Percentiles rank a stretch among this genome's conserved stretches.
phyloP scores from a whole-genome alignment of 1,284 basidiomycete genomes.

The Chondrostereum purpureum region DNA sequence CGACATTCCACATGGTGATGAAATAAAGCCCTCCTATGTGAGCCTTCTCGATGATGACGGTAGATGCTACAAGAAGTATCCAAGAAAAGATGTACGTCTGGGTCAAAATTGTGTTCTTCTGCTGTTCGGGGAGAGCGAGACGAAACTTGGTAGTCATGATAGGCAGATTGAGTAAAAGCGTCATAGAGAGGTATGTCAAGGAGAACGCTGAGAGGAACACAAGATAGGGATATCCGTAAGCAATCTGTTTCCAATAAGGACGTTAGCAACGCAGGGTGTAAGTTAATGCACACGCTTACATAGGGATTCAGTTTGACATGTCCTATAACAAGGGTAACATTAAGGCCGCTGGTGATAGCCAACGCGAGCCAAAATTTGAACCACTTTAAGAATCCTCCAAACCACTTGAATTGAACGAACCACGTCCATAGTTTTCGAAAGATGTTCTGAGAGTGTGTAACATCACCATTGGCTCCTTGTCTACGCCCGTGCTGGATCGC shows the following conservation, averaged over 20 bases:
- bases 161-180: conserved; percentile 31
- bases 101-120: conserved; percentile 37
- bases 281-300: conserved; percentile 35
- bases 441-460: conserved; percentile 5
- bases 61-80: conserved; percentile 46
- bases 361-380: conserved; percentile 57
- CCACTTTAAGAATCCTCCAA: conserved; percentile 34
- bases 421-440: conserved; percentile 13
- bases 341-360: conserved; percentile 34
- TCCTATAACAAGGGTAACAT: conserved; percentile 40
- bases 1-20: conserved; percentile 49
- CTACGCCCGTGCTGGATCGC: conserved; percentile 19
- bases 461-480: conserved; percentile 14
- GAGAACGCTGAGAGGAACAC: conserved; percentile 45
- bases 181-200: conserved; percentile 43
- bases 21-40: conserved; percentile 51
- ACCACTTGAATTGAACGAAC: conserved; percentile 15
- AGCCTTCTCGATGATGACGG: conserved; percentile 34
- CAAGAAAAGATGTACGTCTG: conserved; percentile 52
- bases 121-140: conserved; percentile 24
- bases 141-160: conserved; percentile 14
- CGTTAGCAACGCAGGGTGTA: background rate
- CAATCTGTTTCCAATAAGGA: conserved; percentile 35
- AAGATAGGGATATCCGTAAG: conserved; percentile 50
- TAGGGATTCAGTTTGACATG: conserved; percentile 56